These are phyloP conservation scores for Lasiosphaeris hirsuta DNA, from an alignment of 495 filamentous ascomycete genomes.

Conservation along the genomic window DNA sequence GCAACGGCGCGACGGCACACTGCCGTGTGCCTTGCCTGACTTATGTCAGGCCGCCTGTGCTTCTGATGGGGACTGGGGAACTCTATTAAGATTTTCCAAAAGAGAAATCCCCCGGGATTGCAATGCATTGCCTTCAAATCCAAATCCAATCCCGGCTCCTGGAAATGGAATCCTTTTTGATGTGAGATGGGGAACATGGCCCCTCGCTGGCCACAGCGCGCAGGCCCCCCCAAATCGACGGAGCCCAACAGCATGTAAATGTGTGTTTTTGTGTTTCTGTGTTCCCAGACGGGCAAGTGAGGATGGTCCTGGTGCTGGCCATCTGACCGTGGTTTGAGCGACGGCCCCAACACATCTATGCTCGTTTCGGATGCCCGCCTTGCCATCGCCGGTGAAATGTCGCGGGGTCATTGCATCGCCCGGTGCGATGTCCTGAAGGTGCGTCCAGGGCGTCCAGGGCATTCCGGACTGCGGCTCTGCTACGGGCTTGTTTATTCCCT, in stretches of 20 bases:
- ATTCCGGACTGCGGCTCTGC: neutral
- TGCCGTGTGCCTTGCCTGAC: too few species aligned
- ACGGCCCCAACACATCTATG: neutral
- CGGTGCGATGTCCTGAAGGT: neutral
- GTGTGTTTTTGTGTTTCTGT: neutral
- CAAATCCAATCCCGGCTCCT: slow-evolving; percentile 4
- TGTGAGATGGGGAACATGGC: neutral
- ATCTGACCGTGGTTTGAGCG: slow-evolving; percentile 5
- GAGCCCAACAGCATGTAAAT: too few species aligned
- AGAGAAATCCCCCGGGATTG: neutral
- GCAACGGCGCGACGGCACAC: neutral
- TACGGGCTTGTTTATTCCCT: too few species aligned
- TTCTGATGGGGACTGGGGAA: too few species aligned
- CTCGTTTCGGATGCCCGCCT: slow-evolving; percentile 12
- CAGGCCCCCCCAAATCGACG: too few species aligned
- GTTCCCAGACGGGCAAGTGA: neutral
- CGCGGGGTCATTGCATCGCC: neutral
- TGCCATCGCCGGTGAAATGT: neutral
- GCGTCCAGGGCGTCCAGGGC: neutral
- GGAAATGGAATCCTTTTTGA: neutral
- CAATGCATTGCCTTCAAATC: slow-evolving; percentile 5
- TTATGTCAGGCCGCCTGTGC: too few species aligned
- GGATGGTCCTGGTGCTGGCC: neutral
- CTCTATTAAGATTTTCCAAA: slow-evolving; percentile 13
- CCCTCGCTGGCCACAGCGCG: too few species aligned